phyloP scores from a whole-genome alignment of 2,329 filamentous ascomycete species.

The Fusarium sp. region DNA sequence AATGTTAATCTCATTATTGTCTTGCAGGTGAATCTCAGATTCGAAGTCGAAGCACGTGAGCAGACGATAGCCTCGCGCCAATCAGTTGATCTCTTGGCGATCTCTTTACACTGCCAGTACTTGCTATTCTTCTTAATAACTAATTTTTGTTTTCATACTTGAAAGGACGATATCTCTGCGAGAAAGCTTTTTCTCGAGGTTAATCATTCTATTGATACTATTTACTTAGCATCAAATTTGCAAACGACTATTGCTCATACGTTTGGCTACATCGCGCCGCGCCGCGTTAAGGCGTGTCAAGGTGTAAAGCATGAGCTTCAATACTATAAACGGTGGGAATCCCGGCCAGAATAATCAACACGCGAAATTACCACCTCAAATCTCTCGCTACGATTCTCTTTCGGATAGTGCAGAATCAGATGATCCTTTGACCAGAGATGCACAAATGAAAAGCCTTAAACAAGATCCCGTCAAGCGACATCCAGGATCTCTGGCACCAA shows the following conservation, averaged over 20 bases:
- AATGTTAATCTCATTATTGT: not conserved
- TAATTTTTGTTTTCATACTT: not conserved
- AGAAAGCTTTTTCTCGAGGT: not conserved
- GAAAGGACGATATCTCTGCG: not conserved
- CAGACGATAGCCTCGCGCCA: not conserved
- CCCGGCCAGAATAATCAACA: not conserved
- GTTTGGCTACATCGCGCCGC: not conserved
- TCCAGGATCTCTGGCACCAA: not conserved
- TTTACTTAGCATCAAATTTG: not conserved
- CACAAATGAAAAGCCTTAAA: constrained; percentile 15
- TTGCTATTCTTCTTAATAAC: not conserved
- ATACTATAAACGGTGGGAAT: not conserved
- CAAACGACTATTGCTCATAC: not conserved
- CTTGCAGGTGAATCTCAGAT: not conserved
- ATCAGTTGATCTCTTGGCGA: not conserved
- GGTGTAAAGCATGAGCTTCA: constrained; percentile 18
- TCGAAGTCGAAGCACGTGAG: constrained; percentile 15
- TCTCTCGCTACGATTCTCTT: constrained; percentile 1
- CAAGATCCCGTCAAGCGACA: constrained; percentile 18
- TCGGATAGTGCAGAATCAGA: constrained; percentile 33
- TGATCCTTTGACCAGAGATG: constrained; percentile 33
- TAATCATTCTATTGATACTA: rapidly evolving
- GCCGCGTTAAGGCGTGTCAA: constrained; percentile 4
- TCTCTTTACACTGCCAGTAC: not conserved
- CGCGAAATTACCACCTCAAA: not conserved